Base-by-base conservation (phyloP, 768 basidiomycete species). In the Leccinum fibrillosum region DNA sequence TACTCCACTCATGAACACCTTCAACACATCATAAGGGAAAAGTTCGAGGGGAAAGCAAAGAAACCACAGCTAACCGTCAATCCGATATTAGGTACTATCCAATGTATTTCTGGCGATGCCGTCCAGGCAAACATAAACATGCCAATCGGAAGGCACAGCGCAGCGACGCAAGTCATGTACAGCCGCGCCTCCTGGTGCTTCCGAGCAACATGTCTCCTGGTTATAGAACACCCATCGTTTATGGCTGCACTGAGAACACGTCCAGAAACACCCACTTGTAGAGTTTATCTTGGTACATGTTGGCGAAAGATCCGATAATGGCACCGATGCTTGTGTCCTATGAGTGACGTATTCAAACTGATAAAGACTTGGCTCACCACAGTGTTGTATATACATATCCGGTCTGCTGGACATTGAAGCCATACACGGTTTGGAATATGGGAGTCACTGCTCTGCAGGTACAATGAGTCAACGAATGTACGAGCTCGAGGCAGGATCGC, bases 101-200 rank as follows among this genome's bases (percentile, higher is more conserved):
- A 90, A 53, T 78, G 82, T 13, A 89, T 76, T 3, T 60, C 64
- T 0, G 80, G 64, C 56, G 78, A 83, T 15, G 83, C 80, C 21
- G 85, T 83, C 83, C 86, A 89, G 0, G 85, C 88, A 63, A 85
- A 90, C 15, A 89, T 82, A 68, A 89, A 83, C 79, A 88, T 84
- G 28, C 79, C 80, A 1, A 75, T 59, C 0, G 86, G 86, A 56
- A 86, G 73, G 5, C 82, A 66, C 23, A 87, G 48, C 0, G 77
- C 84, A 1, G 82, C 84, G 26, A 26, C 26, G 26, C 26, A 26
- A 8, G 26, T 26, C 26, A 8, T 26, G 26, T 8, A 8, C 7
- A 26, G 8, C 26, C 26, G 26, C 26, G 26, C 26, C 26, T 26
- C 26, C 26, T 26, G 26, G 26, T 26, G 26, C 26, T 8, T 26